Evolutionary conservation across 1,139 yeast species (phyloP).

Genomic region (Schizosaccharomyces versatilis): DNA sequence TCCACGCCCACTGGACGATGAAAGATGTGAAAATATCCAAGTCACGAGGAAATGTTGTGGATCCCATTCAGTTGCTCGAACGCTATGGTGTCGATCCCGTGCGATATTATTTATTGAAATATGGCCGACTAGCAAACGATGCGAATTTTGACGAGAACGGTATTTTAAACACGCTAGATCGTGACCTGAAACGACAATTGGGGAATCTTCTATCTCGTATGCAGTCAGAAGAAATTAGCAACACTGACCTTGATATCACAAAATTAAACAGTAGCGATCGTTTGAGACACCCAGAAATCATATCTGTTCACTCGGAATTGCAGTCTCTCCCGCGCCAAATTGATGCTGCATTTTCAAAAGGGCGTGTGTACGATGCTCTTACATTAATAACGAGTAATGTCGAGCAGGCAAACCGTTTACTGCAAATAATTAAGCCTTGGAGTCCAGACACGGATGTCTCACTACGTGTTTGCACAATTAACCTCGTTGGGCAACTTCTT

Average conservation of each 20-base stretch:
- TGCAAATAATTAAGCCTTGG: slow-evolving; percentile 25
- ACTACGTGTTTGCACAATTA: slow-evolving; percentile 33
- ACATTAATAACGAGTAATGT: slow-evolving; percentile 37
- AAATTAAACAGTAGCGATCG: neutral
- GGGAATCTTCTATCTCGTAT: slow-evolving; percentile 3
- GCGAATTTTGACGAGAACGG: slow-evolving; percentile 4
- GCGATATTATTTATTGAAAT: slow-evolving; percentile 10
- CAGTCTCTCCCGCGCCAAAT: neutral
- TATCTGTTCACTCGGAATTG: neutral
- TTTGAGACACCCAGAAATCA: neutral
- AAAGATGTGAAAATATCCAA: slow-evolving; percentile 87
- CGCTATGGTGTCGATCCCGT: slow-evolving; percentile 20
- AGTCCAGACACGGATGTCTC: slow-evolving; percentile 15
- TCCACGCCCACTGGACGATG: slow-evolving; percentile 87
- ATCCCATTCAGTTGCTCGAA: slow-evolving; percentile 46
- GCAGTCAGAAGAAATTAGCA: slow-evolving; percentile 3
- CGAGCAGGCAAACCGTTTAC: slow-evolving; percentile 38
- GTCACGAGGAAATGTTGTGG: slow-evolving; percentile 85
- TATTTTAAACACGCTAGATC: slow-evolving; percentile 1
- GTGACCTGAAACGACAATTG: slow-evolving; percentile 5
- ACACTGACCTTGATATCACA: neutral
- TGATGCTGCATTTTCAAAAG: neutral
- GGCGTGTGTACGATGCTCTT: slow-evolving; percentile 4
- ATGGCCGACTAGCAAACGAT: slow-evolving; percentile 10
- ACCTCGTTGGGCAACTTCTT: slow-evolving; percentile 45